Evolutionary conservation across 1,284 basidiomycete species (phyloP), one percentile per base, ranked within the genome.

Genomic region (Ganoderma lingzhi): DNA sequence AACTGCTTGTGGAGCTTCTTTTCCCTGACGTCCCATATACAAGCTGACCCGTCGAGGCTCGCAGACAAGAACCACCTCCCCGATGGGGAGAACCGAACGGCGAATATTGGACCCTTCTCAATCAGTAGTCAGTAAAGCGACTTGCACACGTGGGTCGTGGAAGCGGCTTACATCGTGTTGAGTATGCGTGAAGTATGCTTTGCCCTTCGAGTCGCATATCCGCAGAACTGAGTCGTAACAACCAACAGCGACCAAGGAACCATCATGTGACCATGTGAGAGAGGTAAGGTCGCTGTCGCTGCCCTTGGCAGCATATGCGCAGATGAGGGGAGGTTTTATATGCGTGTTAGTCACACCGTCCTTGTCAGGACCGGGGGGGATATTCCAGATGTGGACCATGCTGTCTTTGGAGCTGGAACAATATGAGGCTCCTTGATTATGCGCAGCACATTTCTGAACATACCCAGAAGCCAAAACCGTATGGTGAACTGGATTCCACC

Each of bases 381-480:
- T 79, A 71, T 90, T 84, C 94, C 94, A 96, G 69, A 95, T 83
- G 69, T 93, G 88, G 15, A 94, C 87, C 10, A 89, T 84, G 51
- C 90, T 89, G 78, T 96, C 93, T 78, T 90, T 93, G 28, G 93
- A 92, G 66, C 93, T 93, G 74, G 41, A 64, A 69, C 55, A 70
- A 10, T 67, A 65, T 53, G 51, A 60, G 32, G 51, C 41, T 10
- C 45, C 48, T 19, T 67, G 39, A 51, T 37, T 61, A 6, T 64
- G 4, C 8, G 61, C 55, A 64, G n/a, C 15, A 23, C 51, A 60
- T 53, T 14, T 48, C 28, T 48, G 32, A 61, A 76, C 86, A 65
- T 79, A 94, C 90, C 94, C 94, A 41, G 94, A 90, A 37, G 93
- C 93, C 19, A 96, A 80, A 17, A 90, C 77, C 55, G 86, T 84